These are phyloP conservation scores for Monotropa hypopitys DNA, from an alignment of 179 eudicot genomes.

Conservation along the genomic window DNA sequence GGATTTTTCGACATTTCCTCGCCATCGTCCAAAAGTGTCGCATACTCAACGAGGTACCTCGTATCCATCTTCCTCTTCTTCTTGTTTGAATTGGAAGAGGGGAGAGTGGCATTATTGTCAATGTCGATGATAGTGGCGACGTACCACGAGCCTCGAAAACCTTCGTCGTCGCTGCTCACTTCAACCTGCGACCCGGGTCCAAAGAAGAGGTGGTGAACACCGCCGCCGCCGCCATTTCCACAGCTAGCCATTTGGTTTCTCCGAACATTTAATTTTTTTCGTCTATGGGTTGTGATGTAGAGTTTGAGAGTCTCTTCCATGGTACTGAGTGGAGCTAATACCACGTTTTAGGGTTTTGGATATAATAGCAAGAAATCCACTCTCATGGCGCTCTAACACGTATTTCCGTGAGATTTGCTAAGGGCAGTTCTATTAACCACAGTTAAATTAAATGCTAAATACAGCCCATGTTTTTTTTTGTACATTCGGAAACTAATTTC, in stretches of 20 bases:
- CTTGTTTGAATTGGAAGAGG: neutral
- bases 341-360: no score
- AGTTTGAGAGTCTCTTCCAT: neutral
- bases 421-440: no score
- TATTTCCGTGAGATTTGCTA: no score
- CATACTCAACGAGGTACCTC: slow-evolving; percentile 1
- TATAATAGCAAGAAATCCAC: no score
- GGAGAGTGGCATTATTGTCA: neutral
- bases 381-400: no score
- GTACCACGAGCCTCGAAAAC: slow-evolving; percentile 14
- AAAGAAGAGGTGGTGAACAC: neutral
- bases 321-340: neutral
- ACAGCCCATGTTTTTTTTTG: no score
- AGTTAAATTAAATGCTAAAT: no score
- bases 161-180: slow-evolving; percentile 12
- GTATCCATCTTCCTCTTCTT: neutral
- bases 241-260: neutral
- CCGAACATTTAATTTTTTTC: neutral
- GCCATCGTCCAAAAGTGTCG: neutral
- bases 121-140: neutral
- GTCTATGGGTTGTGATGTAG: neutral
- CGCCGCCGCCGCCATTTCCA: neutral
- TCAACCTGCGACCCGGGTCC: slow-evolving; percentile 8
- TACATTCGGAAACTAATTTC: no score
- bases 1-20: neutral